A percentile compares a stretch with the other conserved stretches of the same genome.
phyloP scores from a whole-genome alignment of 2,329 filamentous ascomycete genomes.

The Fusarium xyrophilum region DNA sequence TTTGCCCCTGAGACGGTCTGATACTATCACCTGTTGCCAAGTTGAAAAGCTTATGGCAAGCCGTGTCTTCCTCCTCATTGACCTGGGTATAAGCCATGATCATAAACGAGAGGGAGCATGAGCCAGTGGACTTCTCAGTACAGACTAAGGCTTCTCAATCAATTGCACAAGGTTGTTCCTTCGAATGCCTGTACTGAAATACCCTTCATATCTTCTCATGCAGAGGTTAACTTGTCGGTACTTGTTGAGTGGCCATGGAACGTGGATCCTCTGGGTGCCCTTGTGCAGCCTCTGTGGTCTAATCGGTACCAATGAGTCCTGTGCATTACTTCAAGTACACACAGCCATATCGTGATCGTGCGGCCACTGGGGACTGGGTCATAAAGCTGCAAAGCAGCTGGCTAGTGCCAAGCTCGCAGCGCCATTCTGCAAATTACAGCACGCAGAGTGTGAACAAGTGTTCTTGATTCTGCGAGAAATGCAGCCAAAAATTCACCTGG shows the following conservation, averaged over 20 bases:
- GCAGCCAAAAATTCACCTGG: not conserved
- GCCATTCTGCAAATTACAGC: not conserved
- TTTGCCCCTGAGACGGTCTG: not conserved
- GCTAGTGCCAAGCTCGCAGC: not conserved
- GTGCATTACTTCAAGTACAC: not conserved
- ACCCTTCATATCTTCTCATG: not conserved
- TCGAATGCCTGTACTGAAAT: not conserved
- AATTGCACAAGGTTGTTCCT: not conserved
- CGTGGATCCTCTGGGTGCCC: not conserved
- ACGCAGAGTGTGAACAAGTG: not conserved
- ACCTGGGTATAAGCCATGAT: not conserved
- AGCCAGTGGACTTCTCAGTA: conserved; percentile 2
- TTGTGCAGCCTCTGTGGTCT: not conserved
- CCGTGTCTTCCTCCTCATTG: not conserved
- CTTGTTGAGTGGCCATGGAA: not conserved
- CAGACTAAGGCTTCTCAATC: not conserved
- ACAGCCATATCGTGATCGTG: not conserved
- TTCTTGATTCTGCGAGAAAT: not conserved
- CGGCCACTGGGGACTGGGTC: not conserved
- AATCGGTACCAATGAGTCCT: not conserved
- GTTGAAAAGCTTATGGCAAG: not conserved
- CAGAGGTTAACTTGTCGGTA: not conserved
- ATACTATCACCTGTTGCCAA: not conserved
- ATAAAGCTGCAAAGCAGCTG: not conserved
- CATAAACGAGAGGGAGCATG: not conserved